Conservation (phyloP, 1,284 basidiomycete species). For the Ustanciosporium gigantosporum region DNA sequence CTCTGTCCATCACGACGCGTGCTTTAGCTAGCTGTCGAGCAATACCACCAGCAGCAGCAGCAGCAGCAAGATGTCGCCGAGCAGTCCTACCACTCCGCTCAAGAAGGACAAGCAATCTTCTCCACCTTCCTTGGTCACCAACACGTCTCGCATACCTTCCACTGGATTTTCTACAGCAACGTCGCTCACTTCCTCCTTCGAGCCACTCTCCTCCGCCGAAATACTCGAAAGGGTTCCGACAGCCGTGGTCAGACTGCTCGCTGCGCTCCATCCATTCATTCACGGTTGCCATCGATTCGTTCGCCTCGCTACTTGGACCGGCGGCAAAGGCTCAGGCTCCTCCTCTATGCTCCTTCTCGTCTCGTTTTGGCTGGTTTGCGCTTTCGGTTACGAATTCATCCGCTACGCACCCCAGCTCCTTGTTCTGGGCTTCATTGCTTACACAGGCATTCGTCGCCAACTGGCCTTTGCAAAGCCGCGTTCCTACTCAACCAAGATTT, state of each 20-base stretch:
- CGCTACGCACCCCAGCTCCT: conserved; percentile 55
- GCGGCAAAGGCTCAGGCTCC: conserved; percentile 32
- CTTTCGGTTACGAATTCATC: conserved; percentile 56
- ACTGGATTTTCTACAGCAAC: conserved; percentile 13
- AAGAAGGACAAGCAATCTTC: conserved; percentile 14
- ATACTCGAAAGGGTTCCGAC: conserved; percentile 47
- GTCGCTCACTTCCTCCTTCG: conserved; percentile 28
- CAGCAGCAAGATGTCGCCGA: too few relatives aligned
- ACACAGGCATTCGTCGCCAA: conserved; percentile 35
- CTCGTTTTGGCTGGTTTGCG: conserved; percentile 46
- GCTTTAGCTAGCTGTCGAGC: too few relatives aligned
- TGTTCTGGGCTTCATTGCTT: conserved; percentile 41
- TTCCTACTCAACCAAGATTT: conserved; percentile 7
- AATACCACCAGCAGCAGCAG: too few relatives aligned
- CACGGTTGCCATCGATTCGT: conserved; percentile 40
- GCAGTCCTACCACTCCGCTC: conserved; percentile 9
- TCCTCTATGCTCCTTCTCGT: conserved; percentile 52
- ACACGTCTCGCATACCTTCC: conserved; percentile 23
- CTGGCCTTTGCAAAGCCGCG: conserved; percentile 25
- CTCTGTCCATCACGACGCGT: too few relatives aligned
- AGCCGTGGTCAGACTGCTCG: conserved; percentile 37
- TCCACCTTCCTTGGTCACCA: conserved; percentile 20
- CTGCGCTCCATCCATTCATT: conserved; percentile 41
- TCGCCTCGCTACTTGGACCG: conserved; percentile 55
- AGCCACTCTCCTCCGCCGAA: conserved; percentile 33